Base-by-base conservation (phyloP, 805 yeast species). In the Candida corydali region DNA sequence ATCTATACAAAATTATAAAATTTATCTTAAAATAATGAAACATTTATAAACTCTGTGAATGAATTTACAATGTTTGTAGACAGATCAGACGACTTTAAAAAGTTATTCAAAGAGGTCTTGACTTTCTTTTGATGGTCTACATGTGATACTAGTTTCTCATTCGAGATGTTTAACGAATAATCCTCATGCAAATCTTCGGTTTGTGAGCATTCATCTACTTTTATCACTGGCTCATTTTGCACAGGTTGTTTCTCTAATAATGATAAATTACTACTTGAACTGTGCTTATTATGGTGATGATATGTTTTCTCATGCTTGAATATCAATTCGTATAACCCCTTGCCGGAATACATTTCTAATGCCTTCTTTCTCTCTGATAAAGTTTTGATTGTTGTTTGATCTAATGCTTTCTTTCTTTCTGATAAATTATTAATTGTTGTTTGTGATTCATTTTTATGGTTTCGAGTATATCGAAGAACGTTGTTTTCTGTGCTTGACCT, bases 221-320 rank as follows among this genome's bases (percentile, higher is more conserved):
- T 26, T 7, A n/a, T 25, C 14, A n/a, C n/a, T n/a, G n/a, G n/a
- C n/a, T n/a, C n/a, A n/a, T n/a, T n/a, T n/a, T n/a, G n/a, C n/a
- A n/a, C n/a, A n/a, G n/a, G n/a, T n/a, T n/a, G n/a, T n/a, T n/a
- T n/a, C n/a, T n/a, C n/a, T n/a, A n/a, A n/a, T n/a, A n/a, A n/a
- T n/a, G n/a, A n/a, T n/a, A n/a, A n/a, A n/a, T n/a, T n/a, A n/a
- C n/a, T n/a, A n/a, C n/a, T n/a, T n/a, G n/a, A n/a, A n/a, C n/a
- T 22, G 15, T 31, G 34, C 19, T 26, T 25, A 18, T 26, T 33
- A 15, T 33, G 34, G 16, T 32, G 34, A 32, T 32, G 34, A 19
- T 32, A 32, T 11, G 34, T 32, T 7, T 32, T 32, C 5, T 32
- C 34, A 10, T 32, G 28, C 17, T 32, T 32, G 28, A 32, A 32